These are phyloP conservation scores for Fraxinus sp. DNA, from an alignment of 305 asterid species.

Conservation along the genomic window DNA sequence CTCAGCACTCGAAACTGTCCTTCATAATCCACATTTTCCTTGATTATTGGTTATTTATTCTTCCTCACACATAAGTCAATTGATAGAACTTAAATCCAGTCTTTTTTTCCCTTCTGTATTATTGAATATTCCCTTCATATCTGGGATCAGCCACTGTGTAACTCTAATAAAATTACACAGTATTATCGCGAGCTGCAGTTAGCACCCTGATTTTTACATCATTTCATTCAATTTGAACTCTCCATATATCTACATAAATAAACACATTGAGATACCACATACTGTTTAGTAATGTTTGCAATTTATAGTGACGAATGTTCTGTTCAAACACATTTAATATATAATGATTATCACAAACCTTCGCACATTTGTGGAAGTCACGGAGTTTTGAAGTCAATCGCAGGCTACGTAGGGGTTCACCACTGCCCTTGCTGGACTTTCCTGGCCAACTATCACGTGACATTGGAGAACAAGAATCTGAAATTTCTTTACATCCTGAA, in stretches of 20 bases:
- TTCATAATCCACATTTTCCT: neutral
- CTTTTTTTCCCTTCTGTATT: neutral
- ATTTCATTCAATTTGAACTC: neutral
- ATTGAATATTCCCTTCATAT: neutral
- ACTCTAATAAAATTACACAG: neutral
- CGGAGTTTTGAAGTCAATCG: constrained; percentile 89
- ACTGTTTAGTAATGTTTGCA: neutral
- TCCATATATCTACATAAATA: neutral
- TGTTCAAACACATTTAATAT: neutral
- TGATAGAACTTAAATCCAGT: neutral
- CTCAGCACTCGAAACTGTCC: neutral
- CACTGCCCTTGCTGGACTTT: constrained; percentile 55
- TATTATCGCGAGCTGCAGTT: neutral
- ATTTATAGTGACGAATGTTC: neutral
- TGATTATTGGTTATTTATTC: neutral
- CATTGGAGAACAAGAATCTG: constrained; percentile 63
- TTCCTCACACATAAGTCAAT: neutral
- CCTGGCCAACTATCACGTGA: constrained; percentile 78
- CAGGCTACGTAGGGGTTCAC: constrained; percentile 74
- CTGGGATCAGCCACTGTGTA: neutral
- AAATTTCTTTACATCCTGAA: constrained; percentile 64
- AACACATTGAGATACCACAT: neutral
- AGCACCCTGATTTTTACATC: neutral
- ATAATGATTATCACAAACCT: constrained; percentile 48
- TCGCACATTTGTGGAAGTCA: constrained; percentile 84